Percentiles rank a stretch among this genome's conserved stretches.
These are phyloP conservation scores for Metschnikowia peoriensis DNA, from an alignment of 805 yeast species.

Conservation along the genomic window DNA sequence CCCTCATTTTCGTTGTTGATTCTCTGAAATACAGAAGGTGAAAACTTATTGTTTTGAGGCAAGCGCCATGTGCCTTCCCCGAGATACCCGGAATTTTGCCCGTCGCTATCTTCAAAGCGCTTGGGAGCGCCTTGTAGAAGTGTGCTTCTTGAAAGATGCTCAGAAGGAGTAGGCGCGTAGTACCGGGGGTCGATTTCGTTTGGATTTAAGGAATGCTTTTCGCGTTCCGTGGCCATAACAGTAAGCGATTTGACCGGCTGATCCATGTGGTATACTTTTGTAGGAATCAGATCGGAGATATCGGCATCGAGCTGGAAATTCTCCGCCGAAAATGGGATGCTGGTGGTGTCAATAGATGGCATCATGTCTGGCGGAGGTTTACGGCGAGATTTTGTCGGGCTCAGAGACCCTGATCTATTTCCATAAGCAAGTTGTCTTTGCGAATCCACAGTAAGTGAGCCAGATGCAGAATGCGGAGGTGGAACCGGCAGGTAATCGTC, in stretches of 20 bases:
- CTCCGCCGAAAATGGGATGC: conserved; percentile 44
- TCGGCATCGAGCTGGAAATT: conserved; percentile 36
- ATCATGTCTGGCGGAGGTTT: conserved; percentile 18
- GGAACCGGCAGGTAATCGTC: conserved; percentile 14
- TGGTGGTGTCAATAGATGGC: conserved; percentile 16
- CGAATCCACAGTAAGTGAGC: not conserved
- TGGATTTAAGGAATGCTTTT: conserved; percentile 10
- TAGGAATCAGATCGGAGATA: conserved; percentile 28
- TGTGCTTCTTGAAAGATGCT: conserved; percentile 29
- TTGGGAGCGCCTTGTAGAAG: conserved; percentile 24
- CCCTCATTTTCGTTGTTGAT: conserved; percentile 22
- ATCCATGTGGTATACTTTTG: conserved; percentile 36
- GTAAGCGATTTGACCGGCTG: conserved; percentile 33
- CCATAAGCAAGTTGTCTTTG: not conserved
- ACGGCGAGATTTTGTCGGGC: conserved; percentile 9
- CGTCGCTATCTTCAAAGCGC: conserved; percentile 25
- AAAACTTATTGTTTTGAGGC: conserved; percentile 21
- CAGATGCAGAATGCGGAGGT: conserved; percentile 22
- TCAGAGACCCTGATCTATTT: conserved; percentile 2
- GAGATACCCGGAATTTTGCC: conserved; percentile 37
- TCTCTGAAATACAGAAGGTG: conserved; percentile 37
- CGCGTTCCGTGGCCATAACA: conserved; percentile 14
- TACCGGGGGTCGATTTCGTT: conserved; percentile 31
- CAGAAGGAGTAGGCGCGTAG: conserved; percentile 50
- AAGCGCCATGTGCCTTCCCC: conserved; percentile 36